Percentiles rank a stretch among this genome's conserved stretches.
These are phyloP conservation scores for Allomyces macrogynus DNA, from an alignment of 192 early-diverging fungal genomes.

Conservation along the genomic window DNA sequence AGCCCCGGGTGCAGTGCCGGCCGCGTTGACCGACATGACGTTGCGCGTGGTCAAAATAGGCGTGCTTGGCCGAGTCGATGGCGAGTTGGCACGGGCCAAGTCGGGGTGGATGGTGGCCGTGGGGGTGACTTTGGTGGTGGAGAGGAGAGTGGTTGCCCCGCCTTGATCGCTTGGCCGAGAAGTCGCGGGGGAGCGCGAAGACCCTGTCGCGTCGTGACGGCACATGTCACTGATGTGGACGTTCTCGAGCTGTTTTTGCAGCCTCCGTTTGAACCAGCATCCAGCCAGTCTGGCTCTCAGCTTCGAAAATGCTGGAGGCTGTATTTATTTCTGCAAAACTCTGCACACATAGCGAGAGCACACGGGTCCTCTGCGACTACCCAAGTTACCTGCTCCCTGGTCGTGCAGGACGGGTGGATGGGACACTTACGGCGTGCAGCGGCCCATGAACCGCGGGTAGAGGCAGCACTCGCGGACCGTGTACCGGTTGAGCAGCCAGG, in stretches of 20 bases:
- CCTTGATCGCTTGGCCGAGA: neutral
- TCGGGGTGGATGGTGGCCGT: no score
- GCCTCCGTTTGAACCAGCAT: no score
- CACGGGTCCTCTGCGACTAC: no score
- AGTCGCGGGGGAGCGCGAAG: no score
- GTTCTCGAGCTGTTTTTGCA: no score
- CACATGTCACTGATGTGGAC: neutral
- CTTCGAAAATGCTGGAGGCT: neutral
- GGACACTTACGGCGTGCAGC: conserved; percentile 50
- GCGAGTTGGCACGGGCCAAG: no score
- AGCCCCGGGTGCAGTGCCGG: no score
- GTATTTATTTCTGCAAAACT: neutral
- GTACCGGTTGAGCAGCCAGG: conserved; percentile 81
- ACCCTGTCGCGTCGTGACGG: neutral
- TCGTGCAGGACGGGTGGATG: neutral
- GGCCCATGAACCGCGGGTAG: conserved; percentile 80
- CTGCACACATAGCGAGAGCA: neutral
- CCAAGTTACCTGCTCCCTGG: no score
- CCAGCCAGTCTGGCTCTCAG: no score
- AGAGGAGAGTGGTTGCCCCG: neutral
- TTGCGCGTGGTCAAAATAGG: no score
- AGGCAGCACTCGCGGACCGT: conserved; percentile 76
- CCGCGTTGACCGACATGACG: no score
- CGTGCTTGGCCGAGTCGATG: no score
- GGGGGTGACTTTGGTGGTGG: neutral